These are phyloP conservation scores for Fusarium sublunatum DNA, from an alignment of 2,329 filamentous ascomycete genomes.

Conservation along the genomic window DNA sequence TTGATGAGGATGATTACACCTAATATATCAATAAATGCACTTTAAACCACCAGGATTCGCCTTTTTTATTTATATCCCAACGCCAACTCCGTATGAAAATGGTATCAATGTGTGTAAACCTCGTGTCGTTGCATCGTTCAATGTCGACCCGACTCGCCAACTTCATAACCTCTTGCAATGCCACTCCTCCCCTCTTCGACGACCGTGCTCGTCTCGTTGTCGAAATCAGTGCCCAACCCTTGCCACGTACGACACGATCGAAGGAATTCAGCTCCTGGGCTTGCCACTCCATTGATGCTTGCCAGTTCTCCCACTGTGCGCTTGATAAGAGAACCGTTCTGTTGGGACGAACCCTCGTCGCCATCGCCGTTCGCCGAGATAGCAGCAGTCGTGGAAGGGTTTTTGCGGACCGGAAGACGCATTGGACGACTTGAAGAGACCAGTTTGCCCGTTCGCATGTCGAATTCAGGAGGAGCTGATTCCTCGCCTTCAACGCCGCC, in stretches of 20 bases:
- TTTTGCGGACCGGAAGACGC: constrained; percentile 56
- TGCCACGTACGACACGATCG: constrained; percentile 88
- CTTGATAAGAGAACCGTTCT: constrained; percentile 63
- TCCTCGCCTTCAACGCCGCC: constrained; percentile 70
- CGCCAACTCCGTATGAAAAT: constrained; percentile 33
- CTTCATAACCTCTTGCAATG: constrained; percentile 87
- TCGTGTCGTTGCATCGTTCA: constrained; percentile 21
- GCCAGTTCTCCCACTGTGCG: constrained; percentile 74
- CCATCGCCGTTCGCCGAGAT: not conserved
- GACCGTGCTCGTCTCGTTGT: constrained; percentile 68
- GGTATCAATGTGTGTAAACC: constrained; percentile 16
- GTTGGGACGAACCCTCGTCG: not conserved
- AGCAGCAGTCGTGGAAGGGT: constrained; percentile 20
- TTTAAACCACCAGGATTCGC: not conserved
- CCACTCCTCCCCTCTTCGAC: constrained; percentile 90
- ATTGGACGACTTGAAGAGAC: constrained; percentile 83
- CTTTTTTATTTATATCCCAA: constrained; percentile 27
- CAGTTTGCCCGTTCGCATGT: constrained; percentile 87
- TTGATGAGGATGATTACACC: constrained; percentile 8
- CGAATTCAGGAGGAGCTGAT: constrained; percentile 88
- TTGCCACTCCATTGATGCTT: constrained; percentile 85
- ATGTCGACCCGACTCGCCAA: constrained; percentile 65
- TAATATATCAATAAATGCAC: constrained; percentile 3
- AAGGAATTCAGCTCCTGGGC: constrained; percentile 90
- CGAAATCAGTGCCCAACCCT: constrained; percentile 88